Evolutionary conservation across 345 rosid genomes (phyloP).

Genomic region (Clausena lansium): DNA sequence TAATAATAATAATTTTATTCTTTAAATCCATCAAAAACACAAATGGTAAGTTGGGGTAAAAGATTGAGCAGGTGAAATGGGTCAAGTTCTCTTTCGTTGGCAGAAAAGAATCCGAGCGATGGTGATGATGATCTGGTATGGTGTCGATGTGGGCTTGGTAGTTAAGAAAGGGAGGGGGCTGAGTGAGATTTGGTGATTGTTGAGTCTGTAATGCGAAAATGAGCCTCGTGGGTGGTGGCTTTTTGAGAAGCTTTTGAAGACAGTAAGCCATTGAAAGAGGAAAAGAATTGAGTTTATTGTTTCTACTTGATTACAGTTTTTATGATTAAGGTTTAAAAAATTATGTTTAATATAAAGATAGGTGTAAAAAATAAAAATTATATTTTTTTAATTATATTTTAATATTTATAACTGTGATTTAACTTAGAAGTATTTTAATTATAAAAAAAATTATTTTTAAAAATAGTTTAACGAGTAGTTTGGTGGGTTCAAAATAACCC

Average conservation of each 20-base stretch:
- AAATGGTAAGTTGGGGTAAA: slow-evolving; percentile 27
- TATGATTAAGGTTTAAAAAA: too few relatives aligned
- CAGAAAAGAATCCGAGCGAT: background rate
- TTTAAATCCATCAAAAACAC: too few relatives aligned
- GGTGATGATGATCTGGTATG: background rate
- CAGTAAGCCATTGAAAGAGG: slow-evolving; percentile 17
- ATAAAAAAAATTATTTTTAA: too few relatives aligned
- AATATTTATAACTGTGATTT: too few relatives aligned
- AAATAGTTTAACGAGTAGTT: too few relatives aligned
- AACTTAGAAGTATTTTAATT: too few relatives aligned
- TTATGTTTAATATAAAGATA: too few relatives aligned
- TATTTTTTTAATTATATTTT: too few relatives aligned
- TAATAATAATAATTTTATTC: too few relatives aligned
- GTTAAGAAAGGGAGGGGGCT: background rate
- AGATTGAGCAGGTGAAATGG: background rate
- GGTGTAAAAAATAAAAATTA: too few relatives aligned
- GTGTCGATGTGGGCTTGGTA: background rate
- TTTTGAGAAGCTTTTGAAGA: slow-evolving; percentile 24
- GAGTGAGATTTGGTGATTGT: background rate
- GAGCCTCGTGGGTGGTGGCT: slow-evolving; percentile 5
- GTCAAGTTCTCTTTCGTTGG: slow-evolving; percentile 7
- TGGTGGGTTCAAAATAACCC: too few relatives aligned
- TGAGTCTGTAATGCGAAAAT: slow-evolving; percentile 11
- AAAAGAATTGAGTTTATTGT: background rate
- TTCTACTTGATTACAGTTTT: too few relatives aligned